These are phyloP conservation scores for Ramularia endophylla DNA, from an alignment of 2,329 filamentous ascomycete species.

Conservation along the genomic window DNA sequence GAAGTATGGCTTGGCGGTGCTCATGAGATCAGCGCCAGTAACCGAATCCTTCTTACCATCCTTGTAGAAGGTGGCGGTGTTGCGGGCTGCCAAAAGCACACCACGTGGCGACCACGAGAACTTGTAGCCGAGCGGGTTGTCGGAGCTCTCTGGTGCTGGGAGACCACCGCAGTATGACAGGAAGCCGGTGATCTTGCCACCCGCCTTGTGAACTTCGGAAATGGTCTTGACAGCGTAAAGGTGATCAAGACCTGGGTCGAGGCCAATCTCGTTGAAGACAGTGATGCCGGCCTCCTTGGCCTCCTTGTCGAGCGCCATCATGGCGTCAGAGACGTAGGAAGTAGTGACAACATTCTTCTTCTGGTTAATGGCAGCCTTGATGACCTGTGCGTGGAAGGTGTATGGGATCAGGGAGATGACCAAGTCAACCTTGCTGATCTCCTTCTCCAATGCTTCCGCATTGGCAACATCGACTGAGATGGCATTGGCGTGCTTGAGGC, in stretches of 20 bases:
- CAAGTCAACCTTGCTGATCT: slow-evolving; percentile 61
- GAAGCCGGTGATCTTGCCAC: slow-evolving; percentile 81
- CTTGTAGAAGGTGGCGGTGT: slow-evolving; percentile 76
- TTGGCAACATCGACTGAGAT: slow-evolving; percentile 82
- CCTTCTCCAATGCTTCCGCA: slow-evolving; percentile 69
- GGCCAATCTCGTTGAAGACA: slow-evolving; percentile 94
- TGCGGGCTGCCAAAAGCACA: slow-evolving; percentile 79
- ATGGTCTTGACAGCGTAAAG: slow-evolving; percentile 83
- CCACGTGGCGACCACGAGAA: slow-evolving; percentile 73
- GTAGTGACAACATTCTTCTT: slow-evolving; percentile 98
- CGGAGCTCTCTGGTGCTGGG: slow-evolving; percentile 61
- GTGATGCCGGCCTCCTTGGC: slow-evolving; percentile 89
- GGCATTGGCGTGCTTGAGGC: slow-evolving; percentile 65
- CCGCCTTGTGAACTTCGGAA: slow-evolving; percentile 75
- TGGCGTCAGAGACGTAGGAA: slow-evolving; percentile 85
- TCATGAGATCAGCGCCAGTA: slow-evolving; percentile 58
- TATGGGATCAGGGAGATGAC: slow-evolving; percentile 73
- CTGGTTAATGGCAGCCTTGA: slow-evolving; percentile 84
- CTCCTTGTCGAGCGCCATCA: slow-evolving; percentile 78
- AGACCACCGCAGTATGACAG: slow-evolving; percentile 80
- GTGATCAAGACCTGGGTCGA: slow-evolving; percentile 67
- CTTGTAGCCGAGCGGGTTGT: slow-evolving; percentile 91
- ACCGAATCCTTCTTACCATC: slow-evolving; percentile 64
- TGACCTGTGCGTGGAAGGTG: slow-evolving; percentile 79
- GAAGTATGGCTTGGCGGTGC: slow-evolving; percentile 77